Evolutionary conservation across 2,329 filamentous ascomycete genomes (phyloP).

Genomic region (Venturia effusa): DNA sequence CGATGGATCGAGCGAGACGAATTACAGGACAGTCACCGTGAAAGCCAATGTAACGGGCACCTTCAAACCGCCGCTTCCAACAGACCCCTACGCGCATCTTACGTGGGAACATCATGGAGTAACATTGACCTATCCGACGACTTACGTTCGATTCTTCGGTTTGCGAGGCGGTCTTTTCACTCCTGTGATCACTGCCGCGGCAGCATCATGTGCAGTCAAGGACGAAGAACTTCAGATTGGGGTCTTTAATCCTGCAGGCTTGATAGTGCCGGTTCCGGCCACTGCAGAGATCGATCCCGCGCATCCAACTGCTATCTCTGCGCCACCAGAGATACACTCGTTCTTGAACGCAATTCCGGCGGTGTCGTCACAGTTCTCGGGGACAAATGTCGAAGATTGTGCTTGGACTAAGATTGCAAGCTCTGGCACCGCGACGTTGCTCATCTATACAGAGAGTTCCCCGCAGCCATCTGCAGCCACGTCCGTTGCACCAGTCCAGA

Average conservation of each 20-base stretch:
- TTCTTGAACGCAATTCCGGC: slow-evolving; percentile 7
- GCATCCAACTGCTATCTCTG: slow-evolving; percentile 1
- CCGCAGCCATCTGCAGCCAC: background rate
- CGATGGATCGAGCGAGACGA: slow-evolving; percentile 7
- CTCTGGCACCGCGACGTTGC: no score
- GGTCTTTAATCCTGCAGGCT: background rate
- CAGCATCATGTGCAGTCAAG: background rate
- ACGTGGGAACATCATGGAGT: background rate
- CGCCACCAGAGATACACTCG: background rate
- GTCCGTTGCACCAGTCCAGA: background rate
- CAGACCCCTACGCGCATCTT: slow-evolving; percentile 3
- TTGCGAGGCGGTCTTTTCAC: background rate
- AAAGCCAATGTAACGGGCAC: background rate
- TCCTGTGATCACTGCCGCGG: background rate
- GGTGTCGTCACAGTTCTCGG: slow-evolving; percentile 3
- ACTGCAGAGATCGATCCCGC: background rate
- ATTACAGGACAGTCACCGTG: slow-evolving; percentile 7
- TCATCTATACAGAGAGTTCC: background rate
- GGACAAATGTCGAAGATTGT: background rate
- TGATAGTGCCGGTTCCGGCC: background rate
- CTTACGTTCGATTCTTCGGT: slow-evolving; percentile 2
- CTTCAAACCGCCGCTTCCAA: background rate
- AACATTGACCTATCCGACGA: slow-evolving; percentile 9
- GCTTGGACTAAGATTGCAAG: slow-evolving; percentile 1
- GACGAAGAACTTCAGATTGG: background rate